Percentiles rank a stretch among this genome's conserved stretches.
phyloP scores from a whole-genome alignment of 805 yeast species.

The Wickerhamiella galacta region DNA sequence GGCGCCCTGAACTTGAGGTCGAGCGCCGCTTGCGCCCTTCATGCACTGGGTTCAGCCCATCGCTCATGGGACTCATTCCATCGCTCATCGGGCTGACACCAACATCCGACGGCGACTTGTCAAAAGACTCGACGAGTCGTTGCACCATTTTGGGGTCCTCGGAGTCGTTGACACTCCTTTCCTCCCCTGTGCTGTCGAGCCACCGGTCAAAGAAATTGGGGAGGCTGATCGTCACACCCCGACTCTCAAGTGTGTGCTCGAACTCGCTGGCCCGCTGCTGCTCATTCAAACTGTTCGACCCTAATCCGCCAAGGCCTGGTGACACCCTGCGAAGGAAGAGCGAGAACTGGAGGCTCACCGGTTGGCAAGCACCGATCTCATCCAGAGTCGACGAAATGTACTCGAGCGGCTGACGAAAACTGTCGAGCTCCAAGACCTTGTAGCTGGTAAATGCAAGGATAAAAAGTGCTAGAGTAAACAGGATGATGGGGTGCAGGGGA shows the following conservation, averaged over 20 bases:
- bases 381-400: slow-evolving; percentile 7
- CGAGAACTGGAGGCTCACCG: slow-evolving; percentile 3
- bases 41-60: no score
- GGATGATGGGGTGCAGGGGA: slow-evolving; percentile 9
- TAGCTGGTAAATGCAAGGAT: slow-evolving; percentile 6
- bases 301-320: slow-evolving; percentile 1
- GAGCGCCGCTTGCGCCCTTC: no score
- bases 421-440: slow-evolving; percentile 7
- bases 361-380: slow-evolving; percentile 5
- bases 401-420: slow-evolving; percentile 9
- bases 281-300: no score
- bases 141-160: neutral
- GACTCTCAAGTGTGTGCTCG: no score
- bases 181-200: neutral
- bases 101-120: no score
- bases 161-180: neutral
- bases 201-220: slow-evolving; percentile 8
- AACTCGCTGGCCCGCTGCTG: no score
- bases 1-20: no score
- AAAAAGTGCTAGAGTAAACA: slow-evolving; percentile 8
- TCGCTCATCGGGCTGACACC: no score
- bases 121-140: no score
- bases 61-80: no score
- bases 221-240: slow-evolving; percentile 4
- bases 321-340: slow-evolving; percentile 4